Evolutionary conservation across 345 rosid genomes (phyloP).

Genomic region (Gynandropsis gynandra): DNA sequence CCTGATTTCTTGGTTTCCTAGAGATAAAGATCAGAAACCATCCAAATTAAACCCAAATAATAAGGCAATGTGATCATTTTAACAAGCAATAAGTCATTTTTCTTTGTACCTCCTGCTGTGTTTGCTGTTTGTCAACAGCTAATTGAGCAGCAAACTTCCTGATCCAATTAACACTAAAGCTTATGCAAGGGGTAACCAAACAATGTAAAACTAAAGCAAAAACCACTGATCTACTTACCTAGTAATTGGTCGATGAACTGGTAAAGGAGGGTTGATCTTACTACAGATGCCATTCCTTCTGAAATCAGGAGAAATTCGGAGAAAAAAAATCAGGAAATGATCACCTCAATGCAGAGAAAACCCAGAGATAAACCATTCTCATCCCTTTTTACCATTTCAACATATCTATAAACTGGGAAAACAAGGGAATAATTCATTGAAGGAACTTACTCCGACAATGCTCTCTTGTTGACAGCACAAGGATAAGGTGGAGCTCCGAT

Average conservation of each 20-base stretch:
- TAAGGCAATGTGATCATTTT: no score
- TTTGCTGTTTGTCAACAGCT: constrained; percentile 48
- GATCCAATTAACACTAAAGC: constrained; percentile 19
- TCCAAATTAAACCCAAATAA: neutral
- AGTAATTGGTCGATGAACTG: constrained; percentile 75
- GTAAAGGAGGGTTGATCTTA: constrained; percentile 47
- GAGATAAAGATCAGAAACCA: constrained; percentile 11
- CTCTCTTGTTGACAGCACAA: constrained; percentile 59
- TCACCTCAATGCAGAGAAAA: neutral
- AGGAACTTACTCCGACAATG: constrained; percentile 45
- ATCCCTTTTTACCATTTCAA: neutral
- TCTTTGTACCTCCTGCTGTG: constrained; percentile 37
- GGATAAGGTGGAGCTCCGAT: constrained; percentile 58
- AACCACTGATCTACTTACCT: constrained; percentile 39
- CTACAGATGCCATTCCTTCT: constrained; percentile 42
- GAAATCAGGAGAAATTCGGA: constrained; percentile 6
- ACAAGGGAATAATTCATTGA: constrained; percentile 1
- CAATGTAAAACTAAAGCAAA: constrained; percentile 10
- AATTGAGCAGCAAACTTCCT: constrained; percentile 80
- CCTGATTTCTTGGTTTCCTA: constrained; percentile 44
- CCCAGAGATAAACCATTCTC: neutral
- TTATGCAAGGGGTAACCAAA: constrained; percentile 1
- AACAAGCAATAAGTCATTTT: constrained; percentile 1
- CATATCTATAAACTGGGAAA: constrained; percentile 2
- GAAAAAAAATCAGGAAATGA: neutral